Evolutionary conservation across 2,329 filamentous ascomycete genomes (phyloP).

Genomic region (Fusarium miscanthi): DNA sequence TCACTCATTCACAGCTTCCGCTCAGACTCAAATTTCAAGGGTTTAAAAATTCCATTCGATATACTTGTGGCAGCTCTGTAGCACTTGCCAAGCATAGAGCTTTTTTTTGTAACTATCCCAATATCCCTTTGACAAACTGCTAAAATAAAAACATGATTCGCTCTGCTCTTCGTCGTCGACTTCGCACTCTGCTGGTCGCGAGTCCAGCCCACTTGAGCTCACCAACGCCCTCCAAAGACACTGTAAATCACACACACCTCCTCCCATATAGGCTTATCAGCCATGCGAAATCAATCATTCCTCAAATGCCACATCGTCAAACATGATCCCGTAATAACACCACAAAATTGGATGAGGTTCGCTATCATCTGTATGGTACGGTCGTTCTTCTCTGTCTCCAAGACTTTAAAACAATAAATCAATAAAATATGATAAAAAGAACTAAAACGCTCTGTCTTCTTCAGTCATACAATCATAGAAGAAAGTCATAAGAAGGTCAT

Average conservation of each 20-base stretch:
- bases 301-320: conserved; percentile 48
- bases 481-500: conserved; percentile 54
- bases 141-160: conserved; percentile 35
- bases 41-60: conserved; percentile 31
- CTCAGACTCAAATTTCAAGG: background rate
- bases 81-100: conserved; percentile 42
- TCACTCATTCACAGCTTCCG: background rate
- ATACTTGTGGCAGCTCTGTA: conserved; percentile 40
- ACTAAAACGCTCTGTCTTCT: conserved; percentile 50
- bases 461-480: conserved; percentile 57
- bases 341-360: conserved; percentile 35
- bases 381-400: conserved; percentile 31
- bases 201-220: conserved; percentile 48
- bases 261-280: conserved; percentile 42
- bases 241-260: conserved; percentile 41
- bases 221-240: conserved; percentile 44
- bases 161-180: conserved; percentile 42
- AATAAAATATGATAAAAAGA: conserved; percentile 44
- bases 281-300: conserved; percentile 45
- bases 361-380: conserved; percentile 42
- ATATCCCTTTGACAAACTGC: conserved; percentile 40
- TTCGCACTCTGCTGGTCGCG: conserved; percentile 28
- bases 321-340: conserved; percentile 48
- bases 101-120: conserved; percentile 45
- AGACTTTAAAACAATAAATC: conserved; percentile 24